These are phyloP conservation scores for Hippophae gyantsensis DNA, from an alignment of 306 rosid species.

Conservation along the genomic window DNA sequence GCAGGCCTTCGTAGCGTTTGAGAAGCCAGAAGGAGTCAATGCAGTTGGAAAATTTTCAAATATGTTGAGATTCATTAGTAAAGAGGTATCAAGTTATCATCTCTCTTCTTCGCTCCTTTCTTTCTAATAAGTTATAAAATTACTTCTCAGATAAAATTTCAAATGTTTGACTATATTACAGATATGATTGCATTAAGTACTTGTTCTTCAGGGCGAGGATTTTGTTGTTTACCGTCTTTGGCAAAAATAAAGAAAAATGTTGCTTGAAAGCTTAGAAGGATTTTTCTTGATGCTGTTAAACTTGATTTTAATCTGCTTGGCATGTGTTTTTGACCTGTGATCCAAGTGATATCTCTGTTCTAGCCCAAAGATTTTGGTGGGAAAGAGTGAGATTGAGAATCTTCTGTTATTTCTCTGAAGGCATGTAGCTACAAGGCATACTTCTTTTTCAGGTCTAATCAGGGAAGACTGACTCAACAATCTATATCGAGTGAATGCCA, in stretches of 20 bases:
- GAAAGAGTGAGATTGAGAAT: too few species aligned
- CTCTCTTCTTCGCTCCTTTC: neutral
- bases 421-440: too few species aligned
- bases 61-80: constrained; percentile 63
- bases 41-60: constrained; percentile 79
- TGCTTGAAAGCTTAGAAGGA: neutral
- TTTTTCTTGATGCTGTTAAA: neutral
- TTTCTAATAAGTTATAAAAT: neutral
- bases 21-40: constrained; percentile 75
- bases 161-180: neutral
- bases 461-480: too few species aligned
- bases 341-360: too few species aligned
- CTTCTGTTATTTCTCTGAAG: too few species aligned
- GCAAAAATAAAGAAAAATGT: neutral
- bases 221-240: neutral
- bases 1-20: constrained; percentile 79
- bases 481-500: too few species aligned
- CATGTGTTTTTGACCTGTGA: too few species aligned
- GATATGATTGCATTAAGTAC: neutral
- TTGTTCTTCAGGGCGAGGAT: neutral
- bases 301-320: too few species aligned
- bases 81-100: constrained; percentile 52
- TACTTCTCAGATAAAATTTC: neutral
- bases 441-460: too few species aligned
- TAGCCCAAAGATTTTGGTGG: too few species aligned